A percentile compares a stretch with the other conserved stretches of the same genome.
Evolutionary conservation across 2,329 filamentous ascomycete species (phyloP).

Genomic region (Neofusicoccum laricinum): DNA sequence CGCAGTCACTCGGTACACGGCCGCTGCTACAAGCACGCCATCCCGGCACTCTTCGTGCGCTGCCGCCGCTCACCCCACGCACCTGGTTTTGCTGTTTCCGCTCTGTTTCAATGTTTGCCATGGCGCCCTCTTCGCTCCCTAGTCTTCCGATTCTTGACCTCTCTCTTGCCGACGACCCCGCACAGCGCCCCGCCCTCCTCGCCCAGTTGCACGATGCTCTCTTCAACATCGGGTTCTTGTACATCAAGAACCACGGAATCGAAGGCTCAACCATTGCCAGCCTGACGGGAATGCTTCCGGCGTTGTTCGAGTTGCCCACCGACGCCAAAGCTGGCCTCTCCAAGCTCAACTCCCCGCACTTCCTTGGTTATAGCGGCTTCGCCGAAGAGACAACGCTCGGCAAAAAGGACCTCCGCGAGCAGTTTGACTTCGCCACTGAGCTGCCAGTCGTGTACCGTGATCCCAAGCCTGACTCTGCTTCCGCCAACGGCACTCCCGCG

Average conservation of each 20-base stretch:
- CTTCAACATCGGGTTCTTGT: conserved; percentile 53
- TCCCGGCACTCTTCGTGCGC: background rate
- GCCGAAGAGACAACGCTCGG: conserved; percentile 58
- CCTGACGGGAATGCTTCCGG: conserved; percentile 43
- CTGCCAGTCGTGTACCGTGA: conserved; percentile 37
- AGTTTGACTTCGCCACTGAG: conserved; percentile 61
- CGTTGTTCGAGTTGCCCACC: conserved; percentile 42
- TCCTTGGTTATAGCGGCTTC: conserved; percentile 57
- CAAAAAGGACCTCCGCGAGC: conserved; percentile 52
- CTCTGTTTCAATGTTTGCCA: background rate
- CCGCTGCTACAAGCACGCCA: background rate
- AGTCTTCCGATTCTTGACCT: conserved; percentile 50
- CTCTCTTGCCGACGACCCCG: conserved; percentile 39
- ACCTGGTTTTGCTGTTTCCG: background rate
- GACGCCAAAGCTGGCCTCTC: conserved; percentile 42
- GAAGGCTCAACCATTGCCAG: conserved; percentile 32
- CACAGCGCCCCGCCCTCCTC: conserved; percentile 38
- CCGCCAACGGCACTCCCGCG: too few species aligned
- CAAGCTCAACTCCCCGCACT: conserved; percentile 56
- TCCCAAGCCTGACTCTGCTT: background rate
- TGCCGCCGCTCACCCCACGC: background rate
- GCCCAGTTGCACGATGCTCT: conserved; percentile 46
- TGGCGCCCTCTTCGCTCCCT: background rate
- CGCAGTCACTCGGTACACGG: background rate
- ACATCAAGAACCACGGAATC: conserved; percentile 51